phyloP scores from a whole-genome alignment of 305 asterid species.

The Stenogyne calaminthoides region DNA sequence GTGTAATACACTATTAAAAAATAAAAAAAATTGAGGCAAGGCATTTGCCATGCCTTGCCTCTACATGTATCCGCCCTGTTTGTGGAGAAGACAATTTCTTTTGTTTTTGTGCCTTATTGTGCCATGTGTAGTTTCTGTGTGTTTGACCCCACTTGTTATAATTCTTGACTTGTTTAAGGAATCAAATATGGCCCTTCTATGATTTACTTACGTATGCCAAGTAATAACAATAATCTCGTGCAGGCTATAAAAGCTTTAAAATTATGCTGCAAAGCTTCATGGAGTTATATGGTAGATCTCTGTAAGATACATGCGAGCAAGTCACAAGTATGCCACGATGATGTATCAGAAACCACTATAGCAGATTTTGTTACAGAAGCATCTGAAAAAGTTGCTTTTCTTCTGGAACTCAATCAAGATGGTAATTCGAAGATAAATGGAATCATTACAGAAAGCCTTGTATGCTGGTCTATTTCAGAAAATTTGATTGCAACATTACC shows the following conservation, averaged over 20 bases:
- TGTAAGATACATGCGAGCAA: conserved; percentile 49
- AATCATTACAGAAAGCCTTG: conserved; percentile 60
- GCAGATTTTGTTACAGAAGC: conserved; percentile 64
- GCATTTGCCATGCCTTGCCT: too few relatives aligned
- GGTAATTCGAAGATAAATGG: conserved; percentile 43
- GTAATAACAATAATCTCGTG: conserved; percentile 29
- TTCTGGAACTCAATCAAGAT: conserved; percentile 62
- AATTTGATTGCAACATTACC: conserved; percentile 55
- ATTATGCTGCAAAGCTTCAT: conserved; percentile 83
- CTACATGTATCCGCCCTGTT: too few relatives aligned
- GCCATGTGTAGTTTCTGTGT: background rate
- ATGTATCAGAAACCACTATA: conserved; percentile 47
- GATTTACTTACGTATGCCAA: conserved; percentile 18
- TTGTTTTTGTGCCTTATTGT: background rate
- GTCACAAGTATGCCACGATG: conserved; percentile 48
- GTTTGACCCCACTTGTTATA: background rate
- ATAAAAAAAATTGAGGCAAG: too few relatives aligned
- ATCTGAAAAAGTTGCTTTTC: conserved; percentile 69
- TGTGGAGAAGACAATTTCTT: background rate
- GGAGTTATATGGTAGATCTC: conserved; percentile 56
- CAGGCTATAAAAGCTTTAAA: conserved; percentile 80
- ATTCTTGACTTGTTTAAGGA: conserved; percentile 10
- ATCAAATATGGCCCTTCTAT: background rate
- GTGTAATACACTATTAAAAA: too few relatives aligned
- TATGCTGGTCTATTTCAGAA: conserved; percentile 76